Conservation (phyloP, 176 grass and related monocot species). For the Juncus effusus region DNA sequence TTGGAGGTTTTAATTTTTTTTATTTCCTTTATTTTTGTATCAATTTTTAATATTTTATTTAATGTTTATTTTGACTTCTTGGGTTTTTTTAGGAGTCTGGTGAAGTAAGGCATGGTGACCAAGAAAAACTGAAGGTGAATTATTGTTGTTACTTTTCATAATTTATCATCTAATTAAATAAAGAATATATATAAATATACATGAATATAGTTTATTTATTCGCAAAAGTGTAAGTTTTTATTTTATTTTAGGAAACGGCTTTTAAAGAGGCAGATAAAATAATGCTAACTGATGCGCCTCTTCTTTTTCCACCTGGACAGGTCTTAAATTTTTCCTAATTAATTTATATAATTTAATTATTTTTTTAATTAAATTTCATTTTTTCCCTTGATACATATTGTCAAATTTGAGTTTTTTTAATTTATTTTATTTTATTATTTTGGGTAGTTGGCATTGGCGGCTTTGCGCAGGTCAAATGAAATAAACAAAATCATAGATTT, state of each 20-base stretch:
- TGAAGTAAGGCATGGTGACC: slow-evolving; percentile 54
- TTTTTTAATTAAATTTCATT: slow-evolving; percentile 16
- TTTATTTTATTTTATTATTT: slow-evolving; percentile 19
- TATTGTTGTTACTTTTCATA: slow-evolving; percentile 20
- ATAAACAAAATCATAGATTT: slow-evolving; percentile 60
- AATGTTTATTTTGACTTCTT: slow-evolving; percentile 6
- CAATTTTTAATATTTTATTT: slow-evolving; percentile 10
- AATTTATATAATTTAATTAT: slow-evolving; percentile 9
- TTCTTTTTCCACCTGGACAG: slow-evolving; percentile 91
- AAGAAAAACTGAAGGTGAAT: slow-evolving; percentile 61
- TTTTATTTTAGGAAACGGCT: slow-evolving; percentile 58
- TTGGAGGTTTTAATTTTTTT: slow-evolving; percentile 55
- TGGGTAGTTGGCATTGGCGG: slow-evolving; percentile 87
- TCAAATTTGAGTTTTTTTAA: slow-evolving; percentile 28
- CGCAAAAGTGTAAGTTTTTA: slow-evolving; percentile 1
- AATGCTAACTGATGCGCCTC: slow-evolving; percentile 91
- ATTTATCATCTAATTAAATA: slow-evolving; percentile 8
- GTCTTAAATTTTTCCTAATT: slow-evolving; percentile 32
- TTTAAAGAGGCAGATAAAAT: slow-evolving; percentile 67
- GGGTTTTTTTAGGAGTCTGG: slow-evolving; percentile 47
- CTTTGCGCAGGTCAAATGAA: slow-evolving; percentile 67
- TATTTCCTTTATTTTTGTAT: slow-evolving; percentile 10
- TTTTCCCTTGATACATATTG: slow-evolving; percentile 15
- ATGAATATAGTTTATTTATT: background rate
- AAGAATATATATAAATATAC: slow-evolving; percentile 21